Evolutionary conservation across 2,329 filamentous ascomycete species (phyloP), one percentile per base, ranked within the genome.

Genomic region (Calonectria fujianensis): DNA sequence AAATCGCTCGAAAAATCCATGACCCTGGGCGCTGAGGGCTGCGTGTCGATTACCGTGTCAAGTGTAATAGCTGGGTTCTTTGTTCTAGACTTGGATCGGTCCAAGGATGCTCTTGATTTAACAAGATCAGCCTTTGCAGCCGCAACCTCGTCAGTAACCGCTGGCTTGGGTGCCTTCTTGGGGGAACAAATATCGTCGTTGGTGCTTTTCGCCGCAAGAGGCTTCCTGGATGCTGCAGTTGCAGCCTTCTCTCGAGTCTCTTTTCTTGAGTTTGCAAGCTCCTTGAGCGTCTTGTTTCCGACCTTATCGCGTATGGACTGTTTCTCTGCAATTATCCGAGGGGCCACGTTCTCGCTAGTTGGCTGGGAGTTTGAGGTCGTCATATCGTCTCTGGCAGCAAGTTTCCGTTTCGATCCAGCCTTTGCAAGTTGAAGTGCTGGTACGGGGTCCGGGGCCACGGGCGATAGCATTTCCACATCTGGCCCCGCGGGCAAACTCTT

Each of bases 181-280:
- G 91, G 91, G 2, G 92, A 93, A 37, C 86, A 85, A 54, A 93
- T 80, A 77, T 90, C 88, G 70, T 91, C 87, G 79, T 93, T 93
- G 20, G 90, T 89, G 83, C 86, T 93, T 84, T 93, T 93, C 59
- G 86, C 85, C 10, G 87, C 85, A 14, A 92, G 84, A 1, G 90
- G 89, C 72, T 87, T 89, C 65, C 90, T 87, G 45, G 82, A 76
- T 29, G 81, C 80, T 14, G 81, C 78, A 9, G 77, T 73, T 1
- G 79, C 74, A n/a, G 81, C 75, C 59, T 80, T 83, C 59, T 85
- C 83, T 66, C 83, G 83, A 4, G 78, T 78, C n/a, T 89, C 88
- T 70, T 85, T 88, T 69, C 85, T 86, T 69, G 84, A 82, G 41
- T 80, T 82, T 8, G 88, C 81, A 8, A 89, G 79, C 51, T 89